These are phyloP conservation scores for Nymphaea colorata DNA, from an alignment of 164 flowering plant species.

Conservation along the genomic window DNA sequence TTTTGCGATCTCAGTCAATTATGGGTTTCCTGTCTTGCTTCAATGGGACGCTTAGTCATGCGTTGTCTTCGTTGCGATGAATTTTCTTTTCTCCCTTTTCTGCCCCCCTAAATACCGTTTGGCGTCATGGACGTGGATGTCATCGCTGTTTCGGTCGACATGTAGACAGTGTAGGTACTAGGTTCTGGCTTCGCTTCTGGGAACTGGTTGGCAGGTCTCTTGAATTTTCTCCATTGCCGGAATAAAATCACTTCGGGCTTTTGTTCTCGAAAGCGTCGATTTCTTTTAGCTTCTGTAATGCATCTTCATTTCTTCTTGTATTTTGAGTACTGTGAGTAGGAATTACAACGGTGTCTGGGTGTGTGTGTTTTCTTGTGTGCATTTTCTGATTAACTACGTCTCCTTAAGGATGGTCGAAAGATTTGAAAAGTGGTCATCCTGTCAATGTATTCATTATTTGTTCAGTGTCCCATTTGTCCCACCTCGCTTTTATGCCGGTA, in stretches of 20 bases:
- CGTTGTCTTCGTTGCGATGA: background rate
- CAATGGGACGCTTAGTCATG: background rate
- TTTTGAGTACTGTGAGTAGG: too few species aligned
- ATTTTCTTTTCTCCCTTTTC: background rate
- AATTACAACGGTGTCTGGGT: too few species aligned
- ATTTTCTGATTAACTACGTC: too few species aligned
- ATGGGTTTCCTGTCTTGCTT: background rate
- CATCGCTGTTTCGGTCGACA: background rate
- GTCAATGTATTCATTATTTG: background rate
- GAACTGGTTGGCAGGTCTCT: too few species aligned
- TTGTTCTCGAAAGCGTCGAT: too few species aligned
- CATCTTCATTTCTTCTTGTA: too few species aligned
- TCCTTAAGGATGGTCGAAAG: background rate
- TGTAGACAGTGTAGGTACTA: background rate
- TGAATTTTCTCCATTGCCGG: too few species aligned
- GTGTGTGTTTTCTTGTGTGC: background rate
- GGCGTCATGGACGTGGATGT: background rate
- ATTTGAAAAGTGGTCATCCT: background rate
- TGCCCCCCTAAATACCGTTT: background rate
- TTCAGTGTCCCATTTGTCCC: background rate
- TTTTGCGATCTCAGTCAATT: background rate
- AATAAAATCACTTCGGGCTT: too few species aligned
- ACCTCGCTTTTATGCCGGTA: background rate
- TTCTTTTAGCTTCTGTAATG: too few species aligned
- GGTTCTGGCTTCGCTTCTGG: too few species aligned